Base-by-base conservation (phyloP, 2,329 filamentous ascomycete species). In the Colletotrichum godetiae region DNA sequence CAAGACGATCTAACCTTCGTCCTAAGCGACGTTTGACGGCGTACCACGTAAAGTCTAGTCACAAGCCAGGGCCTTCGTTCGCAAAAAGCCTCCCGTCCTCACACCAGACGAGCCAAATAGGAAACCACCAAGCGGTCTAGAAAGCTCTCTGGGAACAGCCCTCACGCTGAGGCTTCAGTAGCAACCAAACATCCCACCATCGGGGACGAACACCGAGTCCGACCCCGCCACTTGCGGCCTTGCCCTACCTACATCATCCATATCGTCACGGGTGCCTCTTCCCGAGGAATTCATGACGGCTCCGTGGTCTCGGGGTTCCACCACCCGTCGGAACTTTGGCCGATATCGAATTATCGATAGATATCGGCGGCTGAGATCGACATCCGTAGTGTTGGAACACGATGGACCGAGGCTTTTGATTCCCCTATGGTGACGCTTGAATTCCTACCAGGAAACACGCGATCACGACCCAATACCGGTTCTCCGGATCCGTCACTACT, bases 11-110 rank as follows among this genome's bases (percentile, higher is more conserved):
- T 5, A 19, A 63, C 19, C 33, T 60, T 61, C 42, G 55, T 72
- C 60, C 29, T 57, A 70, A 65, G n/a, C 59, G 27, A 22, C n/a
- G 46, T 70, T 35, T 61, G 60, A 49, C 60, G 46, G 12, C 52
- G 11, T 65, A 15, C 24, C 22, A 15, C 31, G 62, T 15, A 12
- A 56, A 29, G 19, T n/a, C 35, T 15, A 3, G 57, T 7, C 19
- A 53, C 27, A 29, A 31, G 12, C 29, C 8, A 10, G 22, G 29
- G 19, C 8, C 60, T 52, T 35, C 11, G n/a, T 53, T 15, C 24
- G 4, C 15, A 24, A 62, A 27, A 11, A 55, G 42, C 19, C 42
- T 49, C 42, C 37, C 37, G 15, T 1, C 24, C 12, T 33, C n/a
- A 52, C 24, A 60, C n/a, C 42, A 56, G 60, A 70, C 60, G 33